phyloP scores from a whole-genome alignment of 345 rosid genomes.

The Heritiera fomes region DNA sequence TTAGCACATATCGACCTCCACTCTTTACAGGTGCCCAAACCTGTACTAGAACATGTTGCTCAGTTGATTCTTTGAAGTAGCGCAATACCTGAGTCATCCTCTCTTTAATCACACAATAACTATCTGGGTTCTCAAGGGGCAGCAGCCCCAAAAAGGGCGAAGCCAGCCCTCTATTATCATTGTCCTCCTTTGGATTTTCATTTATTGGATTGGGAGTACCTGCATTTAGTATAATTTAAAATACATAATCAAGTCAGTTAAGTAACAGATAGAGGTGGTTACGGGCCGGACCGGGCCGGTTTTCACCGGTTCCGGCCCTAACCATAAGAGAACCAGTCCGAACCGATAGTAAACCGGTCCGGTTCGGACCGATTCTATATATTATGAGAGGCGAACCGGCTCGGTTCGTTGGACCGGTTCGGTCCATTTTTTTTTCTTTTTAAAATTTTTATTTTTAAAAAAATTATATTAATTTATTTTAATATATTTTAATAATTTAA shows the following conservation, averaged over 20 bases:
- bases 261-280: too few relatives aligned
- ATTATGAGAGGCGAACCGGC: too few relatives aligned
- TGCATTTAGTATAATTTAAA: constrained; percentile 33
- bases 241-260: not conserved
- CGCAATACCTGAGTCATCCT: constrained; percentile 87
- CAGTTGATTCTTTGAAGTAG: constrained; percentile 77
- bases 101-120: constrained; percentile 63
- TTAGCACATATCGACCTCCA: constrained; percentile 58
- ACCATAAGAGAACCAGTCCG: too few relatives aligned
- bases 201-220: constrained; percentile 48
- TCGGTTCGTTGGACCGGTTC: too few relatives aligned
- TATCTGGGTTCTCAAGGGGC: constrained; percentile 67
- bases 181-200: constrained; percentile 40
- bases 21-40: constrained; percentile 87
- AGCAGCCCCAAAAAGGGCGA: constrained; percentile 50
- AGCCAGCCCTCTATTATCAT: constrained; percentile 39
- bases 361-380: too few relatives aligned
- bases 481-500: too few relatives aligned
- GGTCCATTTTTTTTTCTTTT: too few relatives aligned
- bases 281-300: too few relatives aligned
- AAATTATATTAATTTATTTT: too few relatives aligned
- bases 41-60: constrained; percentile 82
- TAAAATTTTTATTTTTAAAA: too few relatives aligned
- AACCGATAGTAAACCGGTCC: too few relatives aligned
- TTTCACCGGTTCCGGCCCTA: too few relatives aligned